Evolutionary conservation across 768 basidiomycete species (phyloP).

Genomic region (Amanita rimosa): DNA sequence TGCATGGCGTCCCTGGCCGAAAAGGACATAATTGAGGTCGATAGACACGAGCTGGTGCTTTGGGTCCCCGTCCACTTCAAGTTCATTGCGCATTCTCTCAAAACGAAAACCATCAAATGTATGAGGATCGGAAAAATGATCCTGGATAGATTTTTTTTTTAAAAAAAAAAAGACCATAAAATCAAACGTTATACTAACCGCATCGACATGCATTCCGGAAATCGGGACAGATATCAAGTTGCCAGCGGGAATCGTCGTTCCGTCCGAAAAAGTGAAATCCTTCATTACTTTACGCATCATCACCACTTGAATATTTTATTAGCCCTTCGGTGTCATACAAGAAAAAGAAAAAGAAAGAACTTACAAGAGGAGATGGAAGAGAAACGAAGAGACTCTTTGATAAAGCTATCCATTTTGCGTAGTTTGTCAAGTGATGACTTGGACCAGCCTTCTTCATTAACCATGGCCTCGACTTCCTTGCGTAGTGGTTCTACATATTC

Average conservation of each 20-base stretch:
- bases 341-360: background rate
- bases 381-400: conserved; percentile 26
- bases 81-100: conserved; percentile 15
- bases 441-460: conserved; percentile 25
- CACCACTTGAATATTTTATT: conserved; percentile 7
- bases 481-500: conserved; percentile 23
- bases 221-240: conserved; percentile 9
- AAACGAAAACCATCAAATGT: conserved; percentile 33
- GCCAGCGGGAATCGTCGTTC: conserved; percentile 17
- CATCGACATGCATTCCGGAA: conserved; percentile 8
- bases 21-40: conserved; percentile 17
- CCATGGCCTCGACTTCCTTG: conserved; percentile 28
- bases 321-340: no score
- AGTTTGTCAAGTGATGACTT: conserved; percentile 24
- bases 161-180: no score
- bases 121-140: conserved; percentile 20
- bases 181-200: background rate
- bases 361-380: conserved; percentile 16
- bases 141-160: no score
- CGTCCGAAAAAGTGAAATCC: conserved; percentile 25
- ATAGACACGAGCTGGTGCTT: conserved; percentile 21
- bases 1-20: conserved; percentile 18
- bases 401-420: conserved; percentile 34
- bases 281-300: conserved; percentile 21
- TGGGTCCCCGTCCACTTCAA: conserved; percentile 12